Conservation (phyloP, 164 flowering plant genomes). For the Vitis cinerea region DNA sequence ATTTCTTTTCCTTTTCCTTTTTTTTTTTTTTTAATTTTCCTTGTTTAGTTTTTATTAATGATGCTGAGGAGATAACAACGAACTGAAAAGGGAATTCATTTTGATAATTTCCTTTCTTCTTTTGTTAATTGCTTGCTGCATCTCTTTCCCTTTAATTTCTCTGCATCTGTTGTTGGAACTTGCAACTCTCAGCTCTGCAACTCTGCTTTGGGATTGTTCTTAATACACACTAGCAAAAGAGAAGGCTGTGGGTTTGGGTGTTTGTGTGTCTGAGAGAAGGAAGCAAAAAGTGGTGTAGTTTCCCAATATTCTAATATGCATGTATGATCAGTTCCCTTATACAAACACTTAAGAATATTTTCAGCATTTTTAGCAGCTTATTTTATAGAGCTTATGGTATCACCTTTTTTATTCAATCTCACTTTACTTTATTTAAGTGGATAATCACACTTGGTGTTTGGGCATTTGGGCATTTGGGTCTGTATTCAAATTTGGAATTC, state of each 20-base stretch:
- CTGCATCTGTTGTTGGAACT: too few relatives aligned
- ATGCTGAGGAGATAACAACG: conserved; percentile 9
- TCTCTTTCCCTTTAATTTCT: background rate
- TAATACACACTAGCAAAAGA: background rate
- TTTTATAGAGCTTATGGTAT: too few relatives aligned
- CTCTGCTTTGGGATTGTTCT: conserved; percentile 4
- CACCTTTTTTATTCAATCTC: too few relatives aligned
- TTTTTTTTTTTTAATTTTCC: background rate
- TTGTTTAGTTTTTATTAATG: conserved; percentile 6
- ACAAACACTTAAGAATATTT: too few relatives aligned
- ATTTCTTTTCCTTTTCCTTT: background rate
- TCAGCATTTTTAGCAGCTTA: too few relatives aligned
- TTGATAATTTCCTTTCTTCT: background rate
- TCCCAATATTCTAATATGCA: conserved; percentile 14
- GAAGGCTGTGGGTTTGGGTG: background rate
- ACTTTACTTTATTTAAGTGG: too few relatives aligned
- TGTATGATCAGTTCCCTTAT: conserved; percentile 5
- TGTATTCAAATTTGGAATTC: too few relatives aligned
- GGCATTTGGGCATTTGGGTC: too few relatives aligned
- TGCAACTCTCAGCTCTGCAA: too few relatives aligned
- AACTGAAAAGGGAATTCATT: conserved; percentile 4
- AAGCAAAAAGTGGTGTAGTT: conserved; percentile 31
- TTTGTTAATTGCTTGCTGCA: background rate
- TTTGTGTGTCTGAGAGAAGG: conserved; percentile 35
- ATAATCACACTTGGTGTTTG: too few relatives aligned